Evolutionary conservation across 108 stramenopile species (phyloP), one percentile per base, ranked within the genome.

Genomic region (Cyclostephanos tholiformis): DNA sequence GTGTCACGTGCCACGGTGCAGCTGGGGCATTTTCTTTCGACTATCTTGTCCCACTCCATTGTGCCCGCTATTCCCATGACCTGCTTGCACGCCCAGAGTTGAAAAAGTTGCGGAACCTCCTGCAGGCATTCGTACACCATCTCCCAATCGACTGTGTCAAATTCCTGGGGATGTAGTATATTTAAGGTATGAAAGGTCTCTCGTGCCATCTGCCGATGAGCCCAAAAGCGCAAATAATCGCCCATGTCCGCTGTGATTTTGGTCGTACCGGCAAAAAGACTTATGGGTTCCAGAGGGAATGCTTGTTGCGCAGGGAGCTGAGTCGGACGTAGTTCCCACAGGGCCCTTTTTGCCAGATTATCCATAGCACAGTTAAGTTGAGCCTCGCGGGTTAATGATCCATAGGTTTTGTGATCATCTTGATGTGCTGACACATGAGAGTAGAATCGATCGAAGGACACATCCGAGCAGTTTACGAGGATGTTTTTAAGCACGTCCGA

Each of bases 391-490:
- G 39, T 7, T 14, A 64, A 23, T 0, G 55, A 4, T 6, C n/a
- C 14, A 53, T 64, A 72, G 0, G 8, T 2, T 11, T 38, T 25
- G 2, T 22, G 26, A 12, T 72, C 72, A 43, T 72, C 72, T 26
- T 72, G 72, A 62, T 72, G 72, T 6, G 72, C 72, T 19, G 23
- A 22, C n/a, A 72, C 72, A 51, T 72, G 63, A 5, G n/a, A 20
- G 41, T 55, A 64, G 1, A 16, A 2, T 22, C 62, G 38, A 0
- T 62, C 71, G 25, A 72, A 72, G 5, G 63, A 17, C 4, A 72
- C n/a, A 6, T 63, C 16, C 2, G 38, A 39, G 22, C 72, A 72
- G 27, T 64, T 49, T 2, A 72, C 51, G 22, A 72, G 51, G 16
- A 72, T 56, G 20, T 36, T 43, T 25, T 72, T 72, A 2, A 72